A percentile compares a stretch with the other conserved stretches of the same genome.
These are phyloP conservation scores for Clitopilus passeckerianus DNA, from an alignment of 768 basidiomycete species.

Conservation along the genomic window DNA sequence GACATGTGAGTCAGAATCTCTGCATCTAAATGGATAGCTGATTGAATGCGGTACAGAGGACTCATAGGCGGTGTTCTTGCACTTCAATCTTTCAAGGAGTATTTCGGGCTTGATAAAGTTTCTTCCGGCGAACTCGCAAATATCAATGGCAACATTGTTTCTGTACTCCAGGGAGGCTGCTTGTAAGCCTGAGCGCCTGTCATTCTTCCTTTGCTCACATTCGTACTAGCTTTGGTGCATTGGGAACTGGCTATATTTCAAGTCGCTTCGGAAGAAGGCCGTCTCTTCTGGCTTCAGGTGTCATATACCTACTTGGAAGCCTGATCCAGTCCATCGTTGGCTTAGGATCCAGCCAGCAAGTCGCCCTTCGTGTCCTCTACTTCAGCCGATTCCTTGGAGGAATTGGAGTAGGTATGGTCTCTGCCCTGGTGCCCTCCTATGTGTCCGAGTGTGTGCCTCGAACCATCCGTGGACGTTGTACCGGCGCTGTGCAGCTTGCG, in stretches of 20 bases:
- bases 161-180: conserved; percentile 42
- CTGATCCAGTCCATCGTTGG: conserved; percentile 40
- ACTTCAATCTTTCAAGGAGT: conserved; percentile 38
- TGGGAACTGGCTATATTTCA: conserved; percentile 34
- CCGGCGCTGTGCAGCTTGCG: conserved; percentile 35
- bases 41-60: conserved; percentile 14
- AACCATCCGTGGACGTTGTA: conserved; percentile 44
- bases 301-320: conserved; percentile 44
- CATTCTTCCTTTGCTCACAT: not conserved
- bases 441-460: conserved; percentile 46
- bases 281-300: conserved; percentile 36
- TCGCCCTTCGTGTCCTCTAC: conserved; percentile 34
- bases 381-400: conserved; percentile 55
- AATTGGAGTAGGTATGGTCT: conserved; percentile 53
- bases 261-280: conserved; percentile 40
- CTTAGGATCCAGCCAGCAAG: conserved; percentile 27
- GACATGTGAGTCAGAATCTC: conserved; percentile 26
- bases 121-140: conserved; percentile 30
- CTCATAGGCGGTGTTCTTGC: conserved; percentile 47
- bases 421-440: conserved; percentile 45
- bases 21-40: not conserved
- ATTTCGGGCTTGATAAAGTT: conserved; percentile 40
- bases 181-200: conserved; percentile 27
- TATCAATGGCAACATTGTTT: conserved; percentile 47
- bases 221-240: conserved; percentile 35